Evolutionary conservation across 2,329 filamentous ascomycete genomes (phyloP), one percentile per base, ranked within the genome.

Genomic region (Cytospora piceicola): DNA sequence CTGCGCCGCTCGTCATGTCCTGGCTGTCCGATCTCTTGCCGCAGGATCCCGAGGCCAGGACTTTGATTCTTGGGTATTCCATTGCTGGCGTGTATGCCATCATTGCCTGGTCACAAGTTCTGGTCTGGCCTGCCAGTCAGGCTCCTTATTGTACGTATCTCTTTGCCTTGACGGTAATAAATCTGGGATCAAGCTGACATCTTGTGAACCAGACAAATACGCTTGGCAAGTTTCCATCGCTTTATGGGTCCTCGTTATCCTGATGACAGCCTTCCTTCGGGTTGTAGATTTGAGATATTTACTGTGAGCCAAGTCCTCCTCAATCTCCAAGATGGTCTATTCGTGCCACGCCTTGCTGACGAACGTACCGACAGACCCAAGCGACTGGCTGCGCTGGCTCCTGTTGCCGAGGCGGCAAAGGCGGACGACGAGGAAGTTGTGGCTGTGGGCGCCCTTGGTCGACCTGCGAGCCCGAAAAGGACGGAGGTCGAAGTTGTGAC

Each of bases 41-140:
- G n/a, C 81, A 83, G 69, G 81, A 83, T 65, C 79, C 82, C 0
- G 82, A 84, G 68, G 80, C 78, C 6, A 76, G 82, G 15, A 78
- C 81, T 0, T 73, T 84, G 1, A 81, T 82, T 49, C 78, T 84
- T 0, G 82, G 82, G 6, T 78, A 82, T 7, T 76, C 80, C 1
- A 80, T 85, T 24, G 81, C 82, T 3, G 77, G 77, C 0, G 81
- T 83, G 64, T 84, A 84, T 68, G 79, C 81, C 2, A 78, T 84
- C 30, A 78, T 80, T 0, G 80, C 82, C 0, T 84, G 82, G 82
- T 81, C 79, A 8, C 81, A 84, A 63, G 80, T 84, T 2, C 74
- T 83, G 2, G 78, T 83, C 1, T 84, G 82, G 82, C 82, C 82
- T 4, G 81, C 82, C 1, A 76, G 74, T 1, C 78, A 84, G 67